phyloP scores from a whole-genome alignment of 2,329 filamentous ascomycete genomes.

The Penicillium palitans region DNA sequence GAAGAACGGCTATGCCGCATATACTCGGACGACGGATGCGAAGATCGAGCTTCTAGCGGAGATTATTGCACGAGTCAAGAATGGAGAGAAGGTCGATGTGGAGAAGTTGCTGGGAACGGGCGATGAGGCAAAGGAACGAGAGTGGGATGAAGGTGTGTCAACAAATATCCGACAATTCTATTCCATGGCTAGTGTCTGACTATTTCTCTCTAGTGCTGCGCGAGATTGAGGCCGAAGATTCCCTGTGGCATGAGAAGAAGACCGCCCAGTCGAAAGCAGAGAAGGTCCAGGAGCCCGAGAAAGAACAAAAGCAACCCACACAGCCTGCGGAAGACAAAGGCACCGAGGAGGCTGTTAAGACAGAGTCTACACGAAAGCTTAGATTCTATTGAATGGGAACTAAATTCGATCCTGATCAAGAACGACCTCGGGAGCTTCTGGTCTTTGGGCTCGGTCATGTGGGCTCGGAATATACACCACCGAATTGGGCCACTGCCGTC shows the following conservation, averaged over 20 bases:
- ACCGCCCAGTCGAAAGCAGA: slow-evolving; percentile 12
- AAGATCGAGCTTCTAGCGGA: slow-evolving; percentile 76
- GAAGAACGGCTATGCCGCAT: slow-evolving; percentile 71
- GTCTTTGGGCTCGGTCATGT: background rate
- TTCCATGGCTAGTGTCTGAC: background rate
- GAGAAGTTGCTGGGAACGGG: slow-evolving; percentile 78
- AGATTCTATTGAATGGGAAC: slow-evolving; percentile 31
- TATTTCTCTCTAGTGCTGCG: slow-evolving; percentile 34
- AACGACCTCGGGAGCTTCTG: background rate
- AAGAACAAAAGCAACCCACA: slow-evolving; percentile 12
- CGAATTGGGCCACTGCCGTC: background rate
- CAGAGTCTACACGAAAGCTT: slow-evolving; percentile 25
- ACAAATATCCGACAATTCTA: background rate
- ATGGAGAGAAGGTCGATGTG: slow-evolving; percentile 71
- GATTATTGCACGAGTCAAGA: slow-evolving; percentile 49
- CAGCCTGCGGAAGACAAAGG: slow-evolving; percentile 18
- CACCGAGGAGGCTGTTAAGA: slow-evolving; percentile 16
- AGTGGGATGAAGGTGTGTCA: slow-evolving; percentile 79
- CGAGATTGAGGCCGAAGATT: slow-evolving; percentile 45
- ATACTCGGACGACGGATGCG: slow-evolving; percentile 73
- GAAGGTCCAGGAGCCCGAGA: slow-evolving; percentile 2
- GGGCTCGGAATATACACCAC: background rate
- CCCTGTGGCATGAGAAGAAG: slow-evolving; percentile 37
- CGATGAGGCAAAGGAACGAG: slow-evolving; percentile 69
- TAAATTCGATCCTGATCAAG: background rate